Base-by-base conservation (phyloP, 805 yeast genomes). In the Metschnikowia similis region DNA sequence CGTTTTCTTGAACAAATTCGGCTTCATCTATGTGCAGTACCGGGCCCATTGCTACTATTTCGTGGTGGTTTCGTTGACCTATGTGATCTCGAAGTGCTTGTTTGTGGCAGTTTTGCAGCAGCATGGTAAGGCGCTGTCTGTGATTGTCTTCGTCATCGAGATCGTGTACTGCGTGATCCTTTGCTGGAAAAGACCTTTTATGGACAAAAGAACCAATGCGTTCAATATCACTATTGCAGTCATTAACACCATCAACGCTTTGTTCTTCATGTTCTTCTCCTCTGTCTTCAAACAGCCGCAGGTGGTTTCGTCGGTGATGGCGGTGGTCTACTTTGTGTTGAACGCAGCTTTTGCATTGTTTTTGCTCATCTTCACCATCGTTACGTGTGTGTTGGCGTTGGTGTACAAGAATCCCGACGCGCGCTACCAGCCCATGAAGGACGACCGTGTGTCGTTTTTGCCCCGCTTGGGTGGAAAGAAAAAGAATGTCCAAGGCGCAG, bases 371-470 rank as follows among this genome's bases (percentile, higher is more conserved):
- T 85, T 91, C 76, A 90, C 96, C 41, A 83, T 94, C 59, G 82
- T 90, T 35, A 87, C 96, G 1, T 91, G 98, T 72, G 74, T 84
- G 6, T 73, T 89, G 68, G 96, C 97, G 0, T 68, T 94, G 60
- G 57, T 91, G 31, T 85, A 87, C 66, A 89, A 87, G 75, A 90
- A 94, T 66, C 98, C 99, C 47, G 99, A 94, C 69, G 82, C 92
- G 8, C 81, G 96, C 59, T 94, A 94, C 72, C 92, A 89, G 71
- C 98, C 97, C 54, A 87, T 92, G 86, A 87, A 86, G 60, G 99
- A 94, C 67, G 99, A 94, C 65, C 82, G 99, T 65, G 94, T 87
- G 46, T 87, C 97, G n/a, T 94, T 94, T 66, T 87, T 94, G 63
- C 91, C 91, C 54, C 77, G 84, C 60, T 74, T 76, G 49, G 83